Evolutionary conservation across 2,329 filamentous ascomycete species (phyloP).

Genomic region (Graphiopsis chlorocephala): DNA sequence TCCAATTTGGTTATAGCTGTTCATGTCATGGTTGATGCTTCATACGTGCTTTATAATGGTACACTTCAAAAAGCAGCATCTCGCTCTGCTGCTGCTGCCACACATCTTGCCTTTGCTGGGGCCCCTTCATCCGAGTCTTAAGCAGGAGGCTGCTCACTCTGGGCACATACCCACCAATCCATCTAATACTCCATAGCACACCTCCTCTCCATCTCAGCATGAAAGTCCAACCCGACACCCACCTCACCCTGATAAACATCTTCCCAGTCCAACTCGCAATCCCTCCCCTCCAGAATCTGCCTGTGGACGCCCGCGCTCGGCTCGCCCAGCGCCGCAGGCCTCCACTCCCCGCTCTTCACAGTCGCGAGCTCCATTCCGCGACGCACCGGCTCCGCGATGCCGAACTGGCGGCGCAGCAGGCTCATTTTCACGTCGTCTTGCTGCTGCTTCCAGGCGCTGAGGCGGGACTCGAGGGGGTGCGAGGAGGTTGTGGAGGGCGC

Average conservation of each 20-base stretch:
- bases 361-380: constrained; percentile 95
- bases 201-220: constrained; percentile 77
- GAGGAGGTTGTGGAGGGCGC: constrained; percentile 51
- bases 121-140: not conserved
- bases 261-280: constrained; percentile 82
- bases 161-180: too few species aligned
- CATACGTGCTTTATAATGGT: constrained; percentile 2
- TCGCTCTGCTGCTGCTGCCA: not conserved
- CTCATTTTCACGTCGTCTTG: constrained; percentile 88
- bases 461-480: constrained; percentile 89
- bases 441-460: constrained; percentile 84
- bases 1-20: not conserved
- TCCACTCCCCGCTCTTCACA: constrained; percentile 74
- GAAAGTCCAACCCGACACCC: constrained; percentile 60
- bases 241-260: constrained; percentile 82
- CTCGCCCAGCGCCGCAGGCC: constrained; percentile 65
- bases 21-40: not conserved
- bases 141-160: not conserved
- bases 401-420: constrained; percentile 79
- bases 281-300: constrained; percentile 80
- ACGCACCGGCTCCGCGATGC: constrained; percentile 87
- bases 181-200: constrained; percentile 13
- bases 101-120: not conserved
- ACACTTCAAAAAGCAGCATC: not conserved
- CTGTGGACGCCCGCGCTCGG: constrained; percentile 69